These are phyloP conservation scores for Zygosaccharomyces bailii DNA, from an alignment of 805 yeast species.

Conservation along the genomic window DNA sequence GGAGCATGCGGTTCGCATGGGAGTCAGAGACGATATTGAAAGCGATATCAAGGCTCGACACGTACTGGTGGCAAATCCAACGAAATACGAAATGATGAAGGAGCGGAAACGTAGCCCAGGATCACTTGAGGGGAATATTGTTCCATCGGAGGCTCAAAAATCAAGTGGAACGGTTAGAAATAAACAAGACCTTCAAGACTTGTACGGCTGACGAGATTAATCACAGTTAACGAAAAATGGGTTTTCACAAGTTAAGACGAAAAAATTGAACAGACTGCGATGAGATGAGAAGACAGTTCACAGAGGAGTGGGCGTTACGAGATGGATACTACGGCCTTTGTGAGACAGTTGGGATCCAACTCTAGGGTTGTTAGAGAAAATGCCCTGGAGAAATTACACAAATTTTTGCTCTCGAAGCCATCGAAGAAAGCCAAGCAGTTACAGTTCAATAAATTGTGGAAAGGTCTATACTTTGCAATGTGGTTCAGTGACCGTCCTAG, in stretches of 20 bases:
- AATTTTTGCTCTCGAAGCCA: constrained; percentile 48
- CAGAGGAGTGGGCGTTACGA: background rate
- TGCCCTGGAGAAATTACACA: constrained; percentile 62
- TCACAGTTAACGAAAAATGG: constrained; percentile 6
- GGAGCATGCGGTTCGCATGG: constrained; percentile 37
- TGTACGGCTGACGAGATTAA: constrained; percentile 22
- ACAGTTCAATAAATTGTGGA: constrained; percentile 86
- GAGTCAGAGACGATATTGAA: constrained; percentile 28
- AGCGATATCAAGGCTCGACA: constrained; percentile 28
- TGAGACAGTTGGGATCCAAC: constrained; percentile 80
- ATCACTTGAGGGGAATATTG: constrained; percentile 2
- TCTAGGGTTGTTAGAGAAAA: constrained; percentile 67
- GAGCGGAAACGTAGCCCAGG: constrained; percentile 2
- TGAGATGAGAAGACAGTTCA: constrained; percentile 3
- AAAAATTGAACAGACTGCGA: background rate
- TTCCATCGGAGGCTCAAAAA: constrained; percentile 4
- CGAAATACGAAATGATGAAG: constrained; percentile 31
- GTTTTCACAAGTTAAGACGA: background rate
- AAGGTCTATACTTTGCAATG: constrained; percentile 91
- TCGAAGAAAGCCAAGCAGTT: constrained; percentile 41
- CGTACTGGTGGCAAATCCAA: constrained; percentile 37
- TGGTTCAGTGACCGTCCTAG: constrained; percentile 95
- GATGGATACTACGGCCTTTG: constrained; percentile 50
- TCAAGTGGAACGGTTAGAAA: constrained; percentile 24
- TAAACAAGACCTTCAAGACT: constrained; percentile 17